Conservation (phyloP, 2,329 filamentous ascomycete species). For the Verticillium tricorpus region DNA sequence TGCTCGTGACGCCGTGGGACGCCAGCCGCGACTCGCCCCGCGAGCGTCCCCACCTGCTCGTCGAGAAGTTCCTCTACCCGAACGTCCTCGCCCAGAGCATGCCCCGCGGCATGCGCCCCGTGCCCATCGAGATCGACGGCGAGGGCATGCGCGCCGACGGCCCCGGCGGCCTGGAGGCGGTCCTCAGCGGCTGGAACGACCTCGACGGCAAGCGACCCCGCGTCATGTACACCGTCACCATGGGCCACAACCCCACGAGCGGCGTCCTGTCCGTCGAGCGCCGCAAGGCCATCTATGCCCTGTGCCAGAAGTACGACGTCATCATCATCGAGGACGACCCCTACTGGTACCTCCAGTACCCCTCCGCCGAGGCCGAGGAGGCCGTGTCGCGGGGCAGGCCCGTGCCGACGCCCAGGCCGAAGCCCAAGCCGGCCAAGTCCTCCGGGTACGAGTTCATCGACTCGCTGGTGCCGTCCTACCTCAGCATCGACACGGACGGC, state of each 20-base stretch:
- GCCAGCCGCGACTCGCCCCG: conserved; percentile 61
- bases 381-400: conserved; percentile 39
- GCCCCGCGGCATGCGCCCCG: conserved; percentile 68
- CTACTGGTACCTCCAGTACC: conserved; percentile 92
- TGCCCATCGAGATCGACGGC: conserved; percentile 70
- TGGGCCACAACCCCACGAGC: conserved; percentile 82
- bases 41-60: conserved; percentile 71
- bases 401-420: conserved; percentile 21
- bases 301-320: conserved; percentile 81
- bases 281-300: conserved; percentile 70
- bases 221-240: conserved; percentile 82
- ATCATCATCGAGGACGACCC: conserved; percentile 93
- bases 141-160: conserved; percentile 76
- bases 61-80: conserved; percentile 78
- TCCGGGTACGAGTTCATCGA: conserved; percentile 76
- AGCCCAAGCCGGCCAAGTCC: conserved; percentile 26
- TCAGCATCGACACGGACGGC: conserved; percentile 78
- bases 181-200: conserved; percentile 78
- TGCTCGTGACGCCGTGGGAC: conserved; percentile 72
- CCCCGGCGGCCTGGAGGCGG: conserved; percentile 68
- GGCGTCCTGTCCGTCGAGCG: conserved; percentile 69
- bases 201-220: conserved; percentile 71
- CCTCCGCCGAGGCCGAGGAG: conserved; percentile 56
- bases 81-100: conserved; percentile 64
- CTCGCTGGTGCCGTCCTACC: conserved; percentile 75